Percentiles rank a stretch among this genome's conserved stretches.
These are phyloP conservation scores for Anacardium occidentale DNA, from an alignment of 345 rosid species.

Conservation along the genomic window DNA sequence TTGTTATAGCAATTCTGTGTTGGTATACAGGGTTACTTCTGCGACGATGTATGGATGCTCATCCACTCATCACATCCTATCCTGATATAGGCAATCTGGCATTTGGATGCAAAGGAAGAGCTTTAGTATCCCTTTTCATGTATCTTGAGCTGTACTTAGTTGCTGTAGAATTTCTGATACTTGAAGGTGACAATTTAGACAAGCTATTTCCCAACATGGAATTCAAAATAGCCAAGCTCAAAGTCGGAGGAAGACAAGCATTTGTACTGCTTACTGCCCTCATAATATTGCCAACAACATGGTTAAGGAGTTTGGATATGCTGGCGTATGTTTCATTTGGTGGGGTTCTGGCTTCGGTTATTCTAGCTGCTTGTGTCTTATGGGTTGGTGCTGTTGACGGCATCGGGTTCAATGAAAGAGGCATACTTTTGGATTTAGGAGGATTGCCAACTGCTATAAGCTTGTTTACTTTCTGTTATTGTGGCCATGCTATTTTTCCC, in stretches of 20 bases:
- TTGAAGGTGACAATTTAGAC: slow-evolving; percentile 68
- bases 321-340: slow-evolving; percentile 65
- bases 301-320: slow-evolving; percentile 58
- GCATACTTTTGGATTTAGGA: slow-evolving; percentile 36
- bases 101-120: slow-evolving; percentile 61
- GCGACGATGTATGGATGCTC: slow-evolving; percentile 48
- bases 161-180: slow-evolving; percentile 64
- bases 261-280: slow-evolving; percentile 54
- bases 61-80: slow-evolving; percentile 44
- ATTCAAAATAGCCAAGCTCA: slow-evolving; percentile 34
- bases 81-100: slow-evolving; percentile 61
- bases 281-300: slow-evolving; percentile 59
- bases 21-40: slow-evolving; percentile 68
- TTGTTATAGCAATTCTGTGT: slow-evolving; percentile 48
- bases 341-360: slow-evolving; percentile 56
- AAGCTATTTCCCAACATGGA: slow-evolving; percentile 49
- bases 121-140: slow-evolving; percentile 48
- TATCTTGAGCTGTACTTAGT: slow-evolving; percentile 56
- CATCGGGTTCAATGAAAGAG: slow-evolving; percentile 52
- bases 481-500: slow-evolving; percentile 71
- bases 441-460: slow-evolving; percentile 59
- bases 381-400: slow-evolving; percentile 59
- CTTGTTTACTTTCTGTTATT: slow-evolving; percentile 53
- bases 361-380: slow-evolving; percentile 47
- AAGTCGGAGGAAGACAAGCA: slow-evolving; percentile 48